A percentile compares a stretch with the other conserved stretches of the same genome.
These are phyloP conservation scores for Alternaria sp. DNA, from an alignment of 2,329 filamentous ascomycete species.

Conservation along the genomic window DNA sequence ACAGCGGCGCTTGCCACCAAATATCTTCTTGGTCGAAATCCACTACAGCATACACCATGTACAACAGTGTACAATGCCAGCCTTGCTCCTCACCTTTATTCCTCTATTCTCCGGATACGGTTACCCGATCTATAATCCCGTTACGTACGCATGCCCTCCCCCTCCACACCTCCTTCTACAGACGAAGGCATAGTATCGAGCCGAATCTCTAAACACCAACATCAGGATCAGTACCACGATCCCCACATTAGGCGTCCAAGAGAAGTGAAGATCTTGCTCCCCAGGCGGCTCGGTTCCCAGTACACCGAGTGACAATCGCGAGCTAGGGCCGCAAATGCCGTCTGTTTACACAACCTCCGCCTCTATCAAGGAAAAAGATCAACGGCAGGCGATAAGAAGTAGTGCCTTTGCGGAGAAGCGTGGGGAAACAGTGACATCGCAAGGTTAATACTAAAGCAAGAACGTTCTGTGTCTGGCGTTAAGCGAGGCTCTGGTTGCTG, in stretches of 20 bases:
- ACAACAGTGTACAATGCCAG: not conserved
- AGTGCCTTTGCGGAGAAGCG: conserved; percentile 17
- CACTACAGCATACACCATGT: not conserved
- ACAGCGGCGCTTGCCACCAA: not conserved
- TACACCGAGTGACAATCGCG: not conserved
- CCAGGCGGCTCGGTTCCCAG: conserved; percentile 3
- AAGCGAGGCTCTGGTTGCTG: conserved; percentile 3
- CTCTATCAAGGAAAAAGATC: conserved; percentile 12
- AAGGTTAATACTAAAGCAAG: conserved; percentile 2
- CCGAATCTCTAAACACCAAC: not conserved
- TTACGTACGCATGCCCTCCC: not conserved
- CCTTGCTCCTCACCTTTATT: not conserved
- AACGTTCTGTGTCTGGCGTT: conserved; percentile 13
- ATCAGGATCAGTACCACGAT: not conserved
- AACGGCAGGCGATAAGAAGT: conserved; percentile 2
- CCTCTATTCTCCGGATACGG: not conserved
- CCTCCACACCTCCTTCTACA: not conserved
- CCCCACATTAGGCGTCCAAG: conserved; percentile 1
- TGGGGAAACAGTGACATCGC: conserved; percentile 15
- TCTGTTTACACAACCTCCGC: not conserved
- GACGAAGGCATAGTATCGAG: not conserved
- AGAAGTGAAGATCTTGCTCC: conserved; percentile 10
- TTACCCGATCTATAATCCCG: not conserved
- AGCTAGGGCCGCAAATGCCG: not conserved
- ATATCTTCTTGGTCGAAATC: not conserved